Evolutionary conservation across 768 basidiomycete species (phyloP).

Genomic region (Russula sp.): DNA sequence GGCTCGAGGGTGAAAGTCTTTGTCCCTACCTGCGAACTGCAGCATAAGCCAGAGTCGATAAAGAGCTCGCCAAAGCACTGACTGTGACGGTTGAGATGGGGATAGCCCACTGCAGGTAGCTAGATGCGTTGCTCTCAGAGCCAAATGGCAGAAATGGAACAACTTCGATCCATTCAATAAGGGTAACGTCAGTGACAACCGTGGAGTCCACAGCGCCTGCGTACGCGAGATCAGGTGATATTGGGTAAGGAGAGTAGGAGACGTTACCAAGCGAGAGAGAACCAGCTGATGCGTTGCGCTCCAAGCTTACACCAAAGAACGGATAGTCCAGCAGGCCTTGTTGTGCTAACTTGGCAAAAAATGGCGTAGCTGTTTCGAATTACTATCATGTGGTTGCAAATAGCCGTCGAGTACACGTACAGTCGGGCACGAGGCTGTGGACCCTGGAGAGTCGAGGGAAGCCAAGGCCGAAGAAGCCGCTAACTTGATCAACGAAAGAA

Average conservation of each 20-base stretch:
- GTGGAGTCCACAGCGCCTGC: slow-evolving; percentile 72
- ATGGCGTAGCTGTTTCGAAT: slow-evolving; percentile 50
- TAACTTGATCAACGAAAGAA: slow-evolving; percentile 54
- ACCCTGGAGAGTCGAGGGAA: slow-evolving; percentile 70
- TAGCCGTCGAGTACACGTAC: slow-evolving; percentile 33
- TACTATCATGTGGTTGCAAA: slow-evolving; percentile 1
- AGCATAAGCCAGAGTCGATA: not conserved
- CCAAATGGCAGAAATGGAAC: slow-evolving; percentile 65
- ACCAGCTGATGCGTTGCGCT: slow-evolving; percentile 49
- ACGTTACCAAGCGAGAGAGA: slow-evolving; percentile 56
- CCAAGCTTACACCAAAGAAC: slow-evolving; percentile 65
- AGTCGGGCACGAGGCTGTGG: slow-evolving; percentile 38
- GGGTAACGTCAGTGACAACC: slow-evolving; percentile 52
- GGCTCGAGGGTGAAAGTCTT: slow-evolving; percentile 45
- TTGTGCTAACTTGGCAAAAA: slow-evolving; percentile 56
- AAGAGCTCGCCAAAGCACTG: slow-evolving; percentile 22
- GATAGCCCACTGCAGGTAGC: slow-evolving; percentile 74
- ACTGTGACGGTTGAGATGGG: slow-evolving; percentile 53
- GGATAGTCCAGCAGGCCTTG: slow-evolving; percentile 66
- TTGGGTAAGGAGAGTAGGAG: not conserved
- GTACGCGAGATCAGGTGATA: slow-evolving; percentile 2
- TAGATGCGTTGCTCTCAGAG: slow-evolving; percentile 50
- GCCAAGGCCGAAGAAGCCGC: slow-evolving; percentile 70
- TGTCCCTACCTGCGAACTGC: not conserved
- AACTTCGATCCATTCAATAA: slow-evolving; percentile 69